Conservation (phyloP, 176 grass and related monocot genomes). For the Avena sativa region DNA sequence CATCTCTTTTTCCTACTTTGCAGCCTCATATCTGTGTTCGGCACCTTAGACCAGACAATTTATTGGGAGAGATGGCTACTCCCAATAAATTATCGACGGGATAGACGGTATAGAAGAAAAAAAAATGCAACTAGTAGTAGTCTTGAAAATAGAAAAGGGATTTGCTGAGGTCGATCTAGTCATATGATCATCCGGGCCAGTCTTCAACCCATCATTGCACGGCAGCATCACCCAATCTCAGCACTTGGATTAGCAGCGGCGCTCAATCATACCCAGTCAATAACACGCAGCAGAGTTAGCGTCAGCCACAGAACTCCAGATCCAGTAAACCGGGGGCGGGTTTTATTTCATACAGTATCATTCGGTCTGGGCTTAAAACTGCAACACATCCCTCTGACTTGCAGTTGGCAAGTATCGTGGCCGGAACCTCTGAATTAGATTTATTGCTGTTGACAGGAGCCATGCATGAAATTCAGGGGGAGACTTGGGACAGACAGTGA, state of each 20-base stretch:
- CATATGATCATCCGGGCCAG: background rate
- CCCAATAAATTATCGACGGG: background rate
- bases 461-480: background rate
- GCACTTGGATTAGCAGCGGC: background rate
- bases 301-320: constrained; percentile 5
- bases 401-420: background rate
- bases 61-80: too few species aligned
- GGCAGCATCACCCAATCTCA: background rate
- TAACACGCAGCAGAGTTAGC: background rate
- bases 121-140: background rate
- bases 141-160: background rate
- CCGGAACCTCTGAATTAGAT: background rate
- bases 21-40: background rate
- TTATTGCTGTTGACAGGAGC: constrained; percentile 17
- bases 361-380: background rate
- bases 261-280: background rate
- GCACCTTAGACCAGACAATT: background rate
- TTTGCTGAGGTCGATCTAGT: constrained; percentile 4
- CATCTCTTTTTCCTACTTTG: background rate
- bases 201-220: background rate
- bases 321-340: background rate
- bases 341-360: background rate
- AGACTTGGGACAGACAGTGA: background rate
- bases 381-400: background rate
- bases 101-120: background rate